phyloP scores from a whole-genome alignment of 768 basidiomycete genomes.

The Kwoniella sp. region DNA sequence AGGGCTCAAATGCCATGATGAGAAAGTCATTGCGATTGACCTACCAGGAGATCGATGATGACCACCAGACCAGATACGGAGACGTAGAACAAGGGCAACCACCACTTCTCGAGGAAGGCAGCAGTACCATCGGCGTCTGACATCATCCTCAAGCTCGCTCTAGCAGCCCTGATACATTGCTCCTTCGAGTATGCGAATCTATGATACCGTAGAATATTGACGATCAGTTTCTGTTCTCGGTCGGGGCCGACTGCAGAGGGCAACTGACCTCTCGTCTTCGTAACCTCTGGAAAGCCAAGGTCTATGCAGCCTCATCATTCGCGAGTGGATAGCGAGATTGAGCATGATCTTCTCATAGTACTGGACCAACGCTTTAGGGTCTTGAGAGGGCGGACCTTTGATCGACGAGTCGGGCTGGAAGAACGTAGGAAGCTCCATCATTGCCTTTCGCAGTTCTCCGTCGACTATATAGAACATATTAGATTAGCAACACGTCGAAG shows the following conservation, averaged over 20 bases:
- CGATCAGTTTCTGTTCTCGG: conserved; percentile 2
- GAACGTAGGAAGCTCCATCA: conserved; percentile 54
- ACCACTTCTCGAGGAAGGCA: conserved; percentile 56
- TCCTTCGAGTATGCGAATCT: conserved; percentile 56
- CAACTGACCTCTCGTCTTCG: conserved; percentile 49
- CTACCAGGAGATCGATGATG: conserved; percentile 55
- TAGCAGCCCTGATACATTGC: conserved; percentile 56
- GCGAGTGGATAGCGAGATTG: conserved; percentile 54
- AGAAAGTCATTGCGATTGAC: background rate
- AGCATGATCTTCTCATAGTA: conserved; percentile 57
- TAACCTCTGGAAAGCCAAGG: conserved; percentile 56
- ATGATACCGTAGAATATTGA: background rate
- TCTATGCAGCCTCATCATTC: conserved; percentile 55
- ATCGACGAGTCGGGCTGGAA: conserved; percentile 46
- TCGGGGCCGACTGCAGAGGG: background rate
- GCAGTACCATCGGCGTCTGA: conserved; percentile 48
- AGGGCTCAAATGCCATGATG: background rate
- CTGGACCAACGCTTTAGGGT: conserved; percentile 46
- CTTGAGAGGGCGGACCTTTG: conserved; percentile 31
- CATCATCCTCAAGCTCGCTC: conserved; percentile 55
- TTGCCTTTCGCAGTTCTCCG: conserved; percentile 52
- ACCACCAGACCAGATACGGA: conserved; percentile 54
- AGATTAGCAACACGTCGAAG: background rate
- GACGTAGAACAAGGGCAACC: conserved; percentile 55
- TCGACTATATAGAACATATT: conserved; percentile 33